Base-by-base conservation (phyloP, 1,284 basidiomycete genomes). In the Bjerkandera adusta region DNA sequence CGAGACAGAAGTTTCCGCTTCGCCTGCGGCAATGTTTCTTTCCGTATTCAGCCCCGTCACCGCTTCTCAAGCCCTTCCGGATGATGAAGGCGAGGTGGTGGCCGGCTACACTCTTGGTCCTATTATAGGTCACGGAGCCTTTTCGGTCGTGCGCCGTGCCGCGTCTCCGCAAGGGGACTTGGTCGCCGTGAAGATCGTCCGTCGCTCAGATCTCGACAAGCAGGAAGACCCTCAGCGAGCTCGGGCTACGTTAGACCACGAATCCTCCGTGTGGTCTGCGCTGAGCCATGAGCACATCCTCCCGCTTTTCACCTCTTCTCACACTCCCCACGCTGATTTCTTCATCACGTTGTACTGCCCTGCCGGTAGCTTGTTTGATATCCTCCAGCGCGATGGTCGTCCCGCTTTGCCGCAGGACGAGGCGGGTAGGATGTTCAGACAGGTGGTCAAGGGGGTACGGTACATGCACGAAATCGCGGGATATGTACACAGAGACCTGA, bases 401-500 rank as follows among this genome's bases (percentile, higher is more conserved):
- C 84, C 83, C 4, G 81, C 75, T 43, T 63, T 85, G 24, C 76
- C 76, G 20, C 81, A 81, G 54, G 88, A 90, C 57, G 91, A 91
- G 49, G 89, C 84, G 0, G 84, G 90, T 43, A 88, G 85, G 70
- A 87, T 93, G 76, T 95, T 97, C 64, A 79, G 86, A 39, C 93
- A 97, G 66, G 82, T 97, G 48, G 90, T 93, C 26, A 76, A 85
- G 37, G 95, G 92, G 10, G 71, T 97, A 55, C 75, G 82, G 47
- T 95, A 93, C 64, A 69, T 99, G 58, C 95, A 98, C 66, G 81
- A 87, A 52, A 77, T 81, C 38, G 86, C 83, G 20, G 70, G 77
- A 13, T 79, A 89, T 55, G 84, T 94, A 44, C 94, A 97, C 69
- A 81, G 92, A 55, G 94, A 99, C 68, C 75, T 99, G 66, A 99